phyloP scores from a whole-genome alignment of 176 grass and related monocot genomes.

The Chloris gayana region DNA sequence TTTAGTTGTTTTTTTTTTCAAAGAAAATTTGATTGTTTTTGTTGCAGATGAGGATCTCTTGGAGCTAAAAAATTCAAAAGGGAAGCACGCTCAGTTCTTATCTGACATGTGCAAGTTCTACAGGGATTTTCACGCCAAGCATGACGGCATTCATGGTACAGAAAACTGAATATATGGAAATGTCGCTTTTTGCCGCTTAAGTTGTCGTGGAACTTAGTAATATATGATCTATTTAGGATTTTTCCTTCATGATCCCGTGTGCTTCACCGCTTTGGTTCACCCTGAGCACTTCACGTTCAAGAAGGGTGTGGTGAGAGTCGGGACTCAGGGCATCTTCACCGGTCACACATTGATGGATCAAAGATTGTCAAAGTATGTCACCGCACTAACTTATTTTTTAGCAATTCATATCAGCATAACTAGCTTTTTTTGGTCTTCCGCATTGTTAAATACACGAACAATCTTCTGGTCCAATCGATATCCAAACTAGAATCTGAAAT shows the following conservation, averaged over 20 bases:
- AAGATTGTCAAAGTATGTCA: conserved; percentile 60
- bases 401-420: no score
- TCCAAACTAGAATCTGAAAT: no score
- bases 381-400: no score
- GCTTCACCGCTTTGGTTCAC: conserved; percentile 58
- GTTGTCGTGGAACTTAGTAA: no score
- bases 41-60: conserved; percentile 60
- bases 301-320: conserved; percentile 85
- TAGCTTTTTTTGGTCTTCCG: no score
- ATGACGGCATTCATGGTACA: conserved; percentile 60
- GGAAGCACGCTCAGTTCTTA: conserved; percentile 61
- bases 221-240: no score
- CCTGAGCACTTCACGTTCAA: conserved; percentile 76
- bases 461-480: no score
- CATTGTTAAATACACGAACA: background rate
- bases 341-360: conserved; percentile 88
- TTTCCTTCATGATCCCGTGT: conserved; percentile 78
- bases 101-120: conserved; percentile 88
- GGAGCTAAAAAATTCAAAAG: conserved; percentile 63
- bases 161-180: no score
- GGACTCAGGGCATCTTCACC: conserved; percentile 73
- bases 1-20: no score
- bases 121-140: conserved; percentile 62
- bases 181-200: no score
- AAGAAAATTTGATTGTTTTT: no score